These are phyloP conservation scores for Arthrobotrys conoides DNA, from an alignment of 2,329 filamentous ascomycete species.

Conservation along the genomic window DNA sequence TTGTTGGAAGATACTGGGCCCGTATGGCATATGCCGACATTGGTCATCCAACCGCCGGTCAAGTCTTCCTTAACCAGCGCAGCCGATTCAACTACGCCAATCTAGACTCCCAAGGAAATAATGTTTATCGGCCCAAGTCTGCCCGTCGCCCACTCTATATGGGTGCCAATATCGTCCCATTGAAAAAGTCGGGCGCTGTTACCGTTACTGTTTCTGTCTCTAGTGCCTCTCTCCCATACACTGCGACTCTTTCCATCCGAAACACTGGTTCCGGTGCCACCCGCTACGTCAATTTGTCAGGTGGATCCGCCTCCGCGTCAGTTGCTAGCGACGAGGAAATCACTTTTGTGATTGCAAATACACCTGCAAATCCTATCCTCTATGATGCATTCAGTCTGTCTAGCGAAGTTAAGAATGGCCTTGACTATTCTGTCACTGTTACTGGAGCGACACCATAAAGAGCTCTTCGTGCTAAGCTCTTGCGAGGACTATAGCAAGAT, in stretches of 20 bases:
- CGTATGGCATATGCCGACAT: slow-evolving; percentile 72
- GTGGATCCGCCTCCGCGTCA: slow-evolving; percentile 66
- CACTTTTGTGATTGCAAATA: slow-evolving; percentile 70
- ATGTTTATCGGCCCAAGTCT: slow-evolving; percentile 68
- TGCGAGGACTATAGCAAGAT: too few relatives aligned
- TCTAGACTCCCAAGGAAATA: slow-evolving; percentile 66
- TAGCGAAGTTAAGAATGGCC: slow-evolving; percentile 66
- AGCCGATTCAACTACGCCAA: slow-evolving; percentile 68
- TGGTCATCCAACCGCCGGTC: slow-evolving; percentile 68
- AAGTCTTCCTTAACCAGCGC: slow-evolving; percentile 67
- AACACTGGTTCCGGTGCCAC: slow-evolving; percentile 64
- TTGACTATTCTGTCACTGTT: slow-evolving; percentile 67
- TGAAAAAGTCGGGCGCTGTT: slow-evolving; percentile 66
- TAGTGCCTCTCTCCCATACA: slow-evolving; percentile 66
- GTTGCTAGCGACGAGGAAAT: slow-evolving; percentile 68
- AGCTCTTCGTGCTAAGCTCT: too few relatives aligned
- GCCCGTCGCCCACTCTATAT: slow-evolving; percentile 69
- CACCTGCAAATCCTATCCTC: slow-evolving; percentile 68
- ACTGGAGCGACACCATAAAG: slow-evolving; percentile 65
- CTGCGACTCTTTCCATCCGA: slow-evolving; percentile 68
- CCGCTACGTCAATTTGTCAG: slow-evolving; percentile 67
- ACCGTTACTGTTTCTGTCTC: slow-evolving; percentile 65
- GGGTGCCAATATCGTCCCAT: slow-evolving; percentile 71
- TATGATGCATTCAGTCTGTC: slow-evolving; percentile 69
- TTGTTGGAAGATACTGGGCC: slow-evolving; percentile 71